Evolutionary conservation across 148 eudicot genomes (phyloP).

Genomic region (Limonium bicolor): DNA sequence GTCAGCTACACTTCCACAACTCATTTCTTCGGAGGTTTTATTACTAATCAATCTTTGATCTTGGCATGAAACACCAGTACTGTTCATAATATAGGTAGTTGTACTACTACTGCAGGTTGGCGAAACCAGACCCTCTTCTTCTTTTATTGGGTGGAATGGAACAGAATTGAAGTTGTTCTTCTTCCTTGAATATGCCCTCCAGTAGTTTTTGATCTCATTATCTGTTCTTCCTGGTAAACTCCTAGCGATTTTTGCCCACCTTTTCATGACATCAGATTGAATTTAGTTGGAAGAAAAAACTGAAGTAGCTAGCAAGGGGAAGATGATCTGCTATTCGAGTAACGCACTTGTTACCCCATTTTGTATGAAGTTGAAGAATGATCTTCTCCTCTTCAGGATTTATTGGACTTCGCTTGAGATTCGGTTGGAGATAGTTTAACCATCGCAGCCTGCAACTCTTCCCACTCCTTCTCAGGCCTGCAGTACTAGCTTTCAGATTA

Average conservation of each 20-base stretch:
- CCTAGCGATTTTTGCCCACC: conserved; percentile 3
- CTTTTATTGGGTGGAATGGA: neutral
- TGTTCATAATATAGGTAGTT: neutral
- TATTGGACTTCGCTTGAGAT: conserved; percentile 42
- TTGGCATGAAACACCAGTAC: neutral
- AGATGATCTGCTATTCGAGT: too few species aligned
- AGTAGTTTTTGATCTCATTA: conserved; percentile 2
- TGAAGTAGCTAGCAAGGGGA: too few species aligned
- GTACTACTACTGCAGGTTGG: neutral
- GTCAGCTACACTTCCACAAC: too few species aligned
- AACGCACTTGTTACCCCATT: conserved; percentile 60
- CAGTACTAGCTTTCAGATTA: too few species aligned
- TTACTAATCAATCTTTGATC: too few species aligned
- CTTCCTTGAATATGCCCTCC: neutral
- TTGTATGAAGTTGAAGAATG: conserved; percentile 33
- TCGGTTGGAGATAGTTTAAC: conserved; percentile 57
- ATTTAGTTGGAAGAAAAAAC: neutral
- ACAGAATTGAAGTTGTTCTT: neutral
- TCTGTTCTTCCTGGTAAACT: neutral
- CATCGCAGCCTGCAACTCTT: conserved; percentile 66
- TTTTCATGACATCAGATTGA: neutral
- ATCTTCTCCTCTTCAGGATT: conserved; percentile 29
- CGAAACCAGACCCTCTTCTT: neutral
- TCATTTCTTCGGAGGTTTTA: too few species aligned
- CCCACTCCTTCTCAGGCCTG: conserved; percentile 54